A percentile compares a stretch with the other conserved stretches of the same genome.
Evolutionary conservation across 1,284 basidiomycete genomes (phyloP).

Genomic region (Ustilago vetiveriae): DNA sequence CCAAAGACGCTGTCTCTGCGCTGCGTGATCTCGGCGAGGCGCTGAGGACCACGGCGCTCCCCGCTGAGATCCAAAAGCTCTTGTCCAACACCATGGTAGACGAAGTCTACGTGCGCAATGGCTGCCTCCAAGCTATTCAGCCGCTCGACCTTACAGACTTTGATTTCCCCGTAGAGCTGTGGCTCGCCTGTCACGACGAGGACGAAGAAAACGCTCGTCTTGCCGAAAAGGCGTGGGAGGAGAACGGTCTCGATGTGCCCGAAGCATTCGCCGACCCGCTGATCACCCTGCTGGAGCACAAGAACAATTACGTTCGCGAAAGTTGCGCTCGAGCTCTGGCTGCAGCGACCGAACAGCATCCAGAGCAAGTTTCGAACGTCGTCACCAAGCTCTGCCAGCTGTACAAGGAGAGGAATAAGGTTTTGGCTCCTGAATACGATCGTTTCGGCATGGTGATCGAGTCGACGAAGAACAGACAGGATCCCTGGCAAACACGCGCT

Average conservation of each 20-base stretch:
- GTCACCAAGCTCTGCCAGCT: constrained; percentile 74
- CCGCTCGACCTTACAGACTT: constrained; percentile 93
- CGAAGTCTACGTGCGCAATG: constrained; percentile 87
- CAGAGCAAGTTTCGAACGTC: constrained; percentile 74
- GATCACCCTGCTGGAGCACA: constrained; percentile 79
- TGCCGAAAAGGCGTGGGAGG: constrained; percentile 88
- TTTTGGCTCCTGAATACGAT: constrained; percentile 73
- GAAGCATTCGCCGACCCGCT: constrained; percentile 77
- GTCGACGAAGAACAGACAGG: constrained; percentile 85
- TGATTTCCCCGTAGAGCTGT: constrained; percentile 89
- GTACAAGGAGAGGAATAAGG: constrained; percentile 88
- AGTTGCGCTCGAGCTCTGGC: constrained; percentile 80
- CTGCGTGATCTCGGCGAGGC: constrained; percentile 85
- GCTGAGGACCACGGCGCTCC: constrained; percentile 70
- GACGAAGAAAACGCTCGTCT: constrained; percentile 90
- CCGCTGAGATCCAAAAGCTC: constrained; percentile 70
- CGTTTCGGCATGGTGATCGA: constrained; percentile 86
- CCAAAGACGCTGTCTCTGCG: constrained; percentile 84
- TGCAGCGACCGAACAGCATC: constrained; percentile 80
- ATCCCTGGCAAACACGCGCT: constrained; percentile 87
- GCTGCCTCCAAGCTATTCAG: constrained; percentile 90
- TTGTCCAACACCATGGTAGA: constrained; percentile 82
- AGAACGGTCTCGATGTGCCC: constrained; percentile 91
- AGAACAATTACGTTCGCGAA: constrained; percentile 81
- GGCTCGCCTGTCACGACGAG: constrained; percentile 88